Base-by-base conservation (phyloP, 202 grass and related monocot genomes). In the Tripidium arundinaceum region DNA sequence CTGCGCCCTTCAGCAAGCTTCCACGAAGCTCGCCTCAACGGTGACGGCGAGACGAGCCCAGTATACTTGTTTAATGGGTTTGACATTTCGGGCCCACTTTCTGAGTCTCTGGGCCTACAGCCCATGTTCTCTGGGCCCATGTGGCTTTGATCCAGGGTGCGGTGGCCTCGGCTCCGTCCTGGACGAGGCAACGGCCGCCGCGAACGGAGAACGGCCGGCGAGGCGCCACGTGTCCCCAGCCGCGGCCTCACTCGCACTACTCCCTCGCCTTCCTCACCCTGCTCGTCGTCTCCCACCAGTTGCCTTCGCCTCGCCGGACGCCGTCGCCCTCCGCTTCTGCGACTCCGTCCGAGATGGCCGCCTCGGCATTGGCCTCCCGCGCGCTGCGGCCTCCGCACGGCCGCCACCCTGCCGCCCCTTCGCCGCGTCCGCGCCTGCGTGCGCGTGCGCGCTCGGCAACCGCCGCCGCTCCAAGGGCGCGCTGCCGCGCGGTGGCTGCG, bases 141-240 rank as follows among this genome's bases (percentile, higher is more conserved):
- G n/a, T 34, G 8, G 19, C 24, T 36, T 37, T 33, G 25, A 47
- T 39, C 54, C 38, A 49, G 0, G 3, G 52, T 0, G 49, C 5
- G 3, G 33, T 5, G 39, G 12, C 68, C 12, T 41, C 45, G 43
- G 62, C 43, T 25, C 12, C 7, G 25, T 0, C 52, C 54, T 24
- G n/a, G 62, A 36, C 60, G 54, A 45, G 24, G 33, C 45, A 72
- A 36, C 79, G 29, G 68, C 77, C 15, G 72, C 37, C 81, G 72
- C 62, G 26, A 76, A 46, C 3, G 29, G 70, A 70, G 77, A 88
- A 52, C 39, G 83, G 87, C 83, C 21, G 24, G 43, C 6, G 83
- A 90, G 11, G 34, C 29, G 88, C 84, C 88, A 86, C 84, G 88
- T 86, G 86, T 84, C 58, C 38, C 21, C 34, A 64, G 22, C 70